Conservation (phyloP, 495 filamentous ascomycete genomes). For the Lasiosphaeria hispida region DNA sequence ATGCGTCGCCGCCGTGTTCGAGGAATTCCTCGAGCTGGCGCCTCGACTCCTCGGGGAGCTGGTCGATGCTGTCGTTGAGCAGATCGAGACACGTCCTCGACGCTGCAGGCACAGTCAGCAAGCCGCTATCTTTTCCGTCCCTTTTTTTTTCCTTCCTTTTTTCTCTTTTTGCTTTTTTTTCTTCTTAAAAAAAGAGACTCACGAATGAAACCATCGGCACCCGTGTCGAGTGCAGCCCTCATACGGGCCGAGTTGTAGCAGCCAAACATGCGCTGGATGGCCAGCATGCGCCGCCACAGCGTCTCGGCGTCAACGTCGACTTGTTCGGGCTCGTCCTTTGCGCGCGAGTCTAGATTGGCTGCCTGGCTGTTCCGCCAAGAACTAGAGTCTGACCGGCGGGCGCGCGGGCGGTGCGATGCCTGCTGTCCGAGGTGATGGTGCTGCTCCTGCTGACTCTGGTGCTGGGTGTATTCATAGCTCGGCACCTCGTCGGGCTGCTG, state of each 20-base stretch:
- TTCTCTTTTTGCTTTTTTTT: neutral
- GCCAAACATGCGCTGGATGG: constrained; percentile 40
- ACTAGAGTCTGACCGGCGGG: constrained; percentile 12
- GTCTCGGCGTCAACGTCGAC: constrained; percentile 31
- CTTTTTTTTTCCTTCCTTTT: neutral
- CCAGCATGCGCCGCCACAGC: constrained; percentile 47
- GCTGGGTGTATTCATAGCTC: neutral
- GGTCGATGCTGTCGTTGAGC: constrained; percentile 43
- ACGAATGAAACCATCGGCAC: constrained; percentile 36
- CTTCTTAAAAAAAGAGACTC: constrained; percentile 21
- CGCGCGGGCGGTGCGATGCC: neutral
- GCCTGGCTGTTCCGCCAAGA: constrained; percentile 18
- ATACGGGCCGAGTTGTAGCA: constrained; percentile 49
- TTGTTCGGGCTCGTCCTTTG: neutral
- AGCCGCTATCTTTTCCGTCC: neutral
- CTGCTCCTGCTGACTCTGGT: neutral
- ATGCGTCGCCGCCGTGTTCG: constrained; percentile 6
- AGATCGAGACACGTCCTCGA: constrained; percentile 43
- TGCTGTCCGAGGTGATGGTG: neutral
- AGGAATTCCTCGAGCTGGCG: constrained; percentile 25
- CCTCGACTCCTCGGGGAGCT: constrained; percentile 37
- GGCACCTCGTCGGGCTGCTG: neutral
- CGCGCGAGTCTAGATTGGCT: neutral
- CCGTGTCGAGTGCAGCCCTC: constrained; percentile 40
- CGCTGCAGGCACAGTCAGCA: constrained; percentile 22